Evolutionary conservation across 208 protist species (phyloP), one percentile per base, ranked within the genome.

Genomic region (Herpetomonas samuelpessoai): DNA sequence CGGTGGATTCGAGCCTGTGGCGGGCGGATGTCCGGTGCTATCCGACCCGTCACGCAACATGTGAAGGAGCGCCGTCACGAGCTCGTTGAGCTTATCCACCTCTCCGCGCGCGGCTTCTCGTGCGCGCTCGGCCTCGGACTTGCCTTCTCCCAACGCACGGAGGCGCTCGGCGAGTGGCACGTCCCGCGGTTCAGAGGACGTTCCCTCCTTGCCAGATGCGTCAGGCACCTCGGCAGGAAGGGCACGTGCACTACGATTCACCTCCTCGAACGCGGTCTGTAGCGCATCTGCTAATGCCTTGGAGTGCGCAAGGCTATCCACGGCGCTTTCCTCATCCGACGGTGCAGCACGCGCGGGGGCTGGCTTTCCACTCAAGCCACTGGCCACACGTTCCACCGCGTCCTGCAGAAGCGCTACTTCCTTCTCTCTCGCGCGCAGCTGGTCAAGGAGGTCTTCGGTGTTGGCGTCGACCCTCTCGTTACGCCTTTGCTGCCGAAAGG

Each of bases 381-480:
- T 61, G 53, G 82, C 76, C 31, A 71, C 67, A 6, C 58, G 62
- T n/a, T 72, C 50, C 2, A 77, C 81, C 1, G 65, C 75, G 27
- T 63, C 62, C 19, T 78, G 70, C 30, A 90, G 61, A 10, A 74
- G 60, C 24, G 41, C 67, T 38, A 82, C 60, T 50, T 79, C 75
- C 38, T 14, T 21, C 18, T 19, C 56, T 1, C 57, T 30, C 30
- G 51, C 35, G 35, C 57, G 27, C 1, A 69, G 27, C 19, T 57
- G 28, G 25, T 35, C 28, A n/a, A 60, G 31, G 19, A 50, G 38
- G 2, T 7, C 38, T 14, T 31, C 71, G 4, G 71, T 19, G 9
- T 46, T 48, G 7, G 62, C 55, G 3, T 69, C 62, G 0, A 25
- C 55, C 12, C 73, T 30, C n/a, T 31, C 29, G 41, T 61, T 31